These are phyloP conservation scores for rapeseed (Brassica napus) DNA, from an alignment of 345 rosid species.

Conservation along the genomic window DNA sequence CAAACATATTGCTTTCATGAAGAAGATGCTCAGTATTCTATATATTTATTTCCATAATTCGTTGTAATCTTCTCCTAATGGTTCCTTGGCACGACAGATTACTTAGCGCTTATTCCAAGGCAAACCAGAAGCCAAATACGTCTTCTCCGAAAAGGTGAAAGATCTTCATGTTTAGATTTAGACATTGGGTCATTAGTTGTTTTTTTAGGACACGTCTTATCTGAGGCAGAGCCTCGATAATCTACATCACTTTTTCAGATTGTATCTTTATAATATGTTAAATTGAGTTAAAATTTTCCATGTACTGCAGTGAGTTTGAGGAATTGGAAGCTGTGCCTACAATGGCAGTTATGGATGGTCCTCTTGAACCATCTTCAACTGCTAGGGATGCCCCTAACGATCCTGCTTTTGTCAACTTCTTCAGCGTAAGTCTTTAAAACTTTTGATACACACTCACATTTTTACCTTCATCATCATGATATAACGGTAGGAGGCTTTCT, in stretches of 20 bases:
- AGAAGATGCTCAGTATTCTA: not conserved
- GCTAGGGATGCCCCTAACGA: constrained; percentile 66
- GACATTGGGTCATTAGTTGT: not conserved
- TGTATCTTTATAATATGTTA: not conserved
- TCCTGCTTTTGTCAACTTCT: constrained; percentile 83
- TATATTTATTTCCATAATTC: not conserved
- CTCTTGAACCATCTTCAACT: constrained; percentile 76
- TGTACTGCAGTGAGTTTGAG: constrained; percentile 76
- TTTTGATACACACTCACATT: constrained; percentile 7
- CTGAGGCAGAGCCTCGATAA: not conserved
- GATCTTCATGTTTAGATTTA: constrained; percentile 3
- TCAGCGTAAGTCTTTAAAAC: constrained; percentile 59
- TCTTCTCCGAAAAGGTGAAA: constrained; percentile 66
- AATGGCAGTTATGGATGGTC: constrained; percentile 93
- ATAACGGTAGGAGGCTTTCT: constrained; percentile 6
- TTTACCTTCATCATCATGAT: not conserved
- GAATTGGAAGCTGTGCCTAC: constrained; percentile 91
- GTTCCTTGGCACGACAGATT: constrained; percentile 53
- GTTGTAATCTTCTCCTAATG: constrained; percentile 2
- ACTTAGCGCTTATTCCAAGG: constrained; percentile 83
- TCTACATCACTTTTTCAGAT: not conserved
- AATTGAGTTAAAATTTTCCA: not conserved
- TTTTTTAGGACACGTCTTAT: not conserved
- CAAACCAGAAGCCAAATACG: constrained; percentile 71
- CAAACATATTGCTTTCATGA: constrained; percentile 5